Evolutionary conservation across 2,329 filamentous ascomycete species (phyloP), one percentile per base, ranked within the genome.

Genomic region (Leptographium flavum): DNA sequence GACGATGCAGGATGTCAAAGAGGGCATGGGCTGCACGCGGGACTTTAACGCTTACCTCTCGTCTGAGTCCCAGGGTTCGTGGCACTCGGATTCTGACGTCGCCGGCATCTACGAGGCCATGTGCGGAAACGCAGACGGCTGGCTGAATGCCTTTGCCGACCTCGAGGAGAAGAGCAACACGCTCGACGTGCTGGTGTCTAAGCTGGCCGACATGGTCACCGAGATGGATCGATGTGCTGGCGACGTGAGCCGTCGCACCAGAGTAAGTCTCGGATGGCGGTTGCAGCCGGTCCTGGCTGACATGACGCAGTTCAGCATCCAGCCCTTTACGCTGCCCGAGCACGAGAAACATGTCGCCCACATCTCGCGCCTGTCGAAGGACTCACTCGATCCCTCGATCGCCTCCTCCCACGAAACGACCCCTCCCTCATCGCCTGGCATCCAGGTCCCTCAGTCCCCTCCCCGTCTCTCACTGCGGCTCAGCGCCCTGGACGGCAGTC

Each of bases 41-140:
- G 81, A 86, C 45, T 82, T 96, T 43, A 79, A 79, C 46, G 69
- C 74, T 45, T 95, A 94, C 60, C 67, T 96, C 41, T 68, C 72
- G 6, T 68, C 75, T 30, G 74, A 93, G 49, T 71, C 76, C 39
- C 67, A 78, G 32, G 70, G 74, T 5, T 69, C 71, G 52, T 77
- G 75, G 60, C 71, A 77, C 46, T 63, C 71, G 43, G 76, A 84
- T 21, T 69, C 73, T 2, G 71, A 76, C 40, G 39, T 47, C 25
- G 32, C 32, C 6, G 38, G 84, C 39, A 86, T 94, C 19, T 92
- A 84, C 54, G 75, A 81, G 35, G 87, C 88, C 32, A 96, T 96
- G 88, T 82, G 83, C 56, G 85, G 86, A 30, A 96, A 96, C 54
- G 81, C 87, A 9, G 83, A 93, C 51, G 87, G 88, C 37, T 96